Base-by-base conservation (phyloP, 2,329 filamentous ascomycete genomes). In the Hypoxylon sp. region DNA sequence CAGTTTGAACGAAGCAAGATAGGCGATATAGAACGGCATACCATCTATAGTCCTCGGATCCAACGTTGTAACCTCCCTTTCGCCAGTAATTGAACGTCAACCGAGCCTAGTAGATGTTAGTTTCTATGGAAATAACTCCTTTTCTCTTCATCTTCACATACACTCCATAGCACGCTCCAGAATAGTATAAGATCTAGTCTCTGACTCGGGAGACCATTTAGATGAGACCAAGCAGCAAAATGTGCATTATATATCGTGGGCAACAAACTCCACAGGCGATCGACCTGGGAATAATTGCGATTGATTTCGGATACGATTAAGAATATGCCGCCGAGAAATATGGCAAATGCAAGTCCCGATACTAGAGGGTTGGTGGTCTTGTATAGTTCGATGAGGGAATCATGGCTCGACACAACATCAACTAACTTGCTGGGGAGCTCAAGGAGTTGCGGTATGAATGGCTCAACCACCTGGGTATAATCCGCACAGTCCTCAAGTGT, bases 31-130 rank as follows among this genome's bases (percentile, higher is more conserved):
- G 34, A 46, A 15, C 15, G 8, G 63, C 69, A 40, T 62, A 79
- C 86, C 94, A 99, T 73, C 94, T 83, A 71, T 99, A 99, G 71
- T 99, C 94, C 72, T 99, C 93, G 11, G 89, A 92, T 26, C 94
- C 93, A 58, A 92, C 78, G 11, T 80, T 76, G 70, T 99, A 99
- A 16, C 94, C 94, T 27, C 94, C 94, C 71, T 90, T 96, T 51
- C 94, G 88, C 87, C 89, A 96, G 75, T 97, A 99, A 74, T 99
- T 99, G 78, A 83, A 97, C 2, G 93, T 97, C 72, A 99, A 76
- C 7, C 94, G 88, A 50, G 75, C 69, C 89, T 91, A 52, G 11
- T 31, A 7, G 15, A 27, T 2, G 32, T 55, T 37, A 53, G 54
- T 46, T 71, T 38, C 23, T 35, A 68, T 65, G 42, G 17, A 40